Percentiles rank a stretch among this genome's conserved stretches.
These are phyloP conservation scores for Camellia lanceoleosa DNA, from an alignment of 148 eudicot species.

Conservation along the genomic window DNA sequence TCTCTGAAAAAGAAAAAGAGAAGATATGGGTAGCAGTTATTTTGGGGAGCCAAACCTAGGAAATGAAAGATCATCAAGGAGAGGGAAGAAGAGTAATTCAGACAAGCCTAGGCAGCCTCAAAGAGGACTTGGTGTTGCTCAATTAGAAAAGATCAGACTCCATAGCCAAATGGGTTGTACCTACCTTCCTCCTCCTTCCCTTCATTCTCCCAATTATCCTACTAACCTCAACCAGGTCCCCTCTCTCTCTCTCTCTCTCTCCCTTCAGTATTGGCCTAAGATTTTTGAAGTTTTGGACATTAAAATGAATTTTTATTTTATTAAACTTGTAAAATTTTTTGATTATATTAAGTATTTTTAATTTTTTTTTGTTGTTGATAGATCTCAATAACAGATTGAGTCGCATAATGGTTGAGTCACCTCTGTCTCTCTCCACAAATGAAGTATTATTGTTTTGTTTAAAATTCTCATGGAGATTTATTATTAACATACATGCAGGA, in stretches of 20 bases:
- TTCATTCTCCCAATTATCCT: slow-evolving; percentile 7
- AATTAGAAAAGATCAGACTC: slow-evolving; percentile 70
- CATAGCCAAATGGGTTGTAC: slow-evolving; percentile 47
- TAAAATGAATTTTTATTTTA: too few relatives aligned
- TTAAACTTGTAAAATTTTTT: too few relatives aligned
- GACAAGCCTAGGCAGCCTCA: slow-evolving; percentile 75
- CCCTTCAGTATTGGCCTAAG: neutral
- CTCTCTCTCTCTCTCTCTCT: slow-evolving; percentile 11
- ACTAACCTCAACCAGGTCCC: slow-evolving; percentile 23
- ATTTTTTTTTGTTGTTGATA: too few relatives aligned
- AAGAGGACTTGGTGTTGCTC: slow-evolving; percentile 89
- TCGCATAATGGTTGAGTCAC: too few relatives aligned
- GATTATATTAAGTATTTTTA: too few relatives aligned
- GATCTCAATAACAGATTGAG: too few relatives aligned
- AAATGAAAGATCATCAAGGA: slow-evolving; percentile 58
- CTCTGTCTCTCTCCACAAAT: neutral
- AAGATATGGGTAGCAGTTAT: slow-evolving; percentile 46
- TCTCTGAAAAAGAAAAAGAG: neutral
- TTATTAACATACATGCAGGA: slow-evolving; percentile 38
- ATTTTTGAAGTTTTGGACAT: too few relatives aligned
- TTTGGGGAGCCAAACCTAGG: slow-evolving; percentile 44
- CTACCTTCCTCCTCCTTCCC: slow-evolving; percentile 19
- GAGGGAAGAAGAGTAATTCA: slow-evolving; percentile 41
- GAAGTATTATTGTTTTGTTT: neutral
- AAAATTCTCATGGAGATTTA: neutral